Conservation (phyloP, 306 rosid genomes). For the Pterocarpus macrocarpus region DNA sequence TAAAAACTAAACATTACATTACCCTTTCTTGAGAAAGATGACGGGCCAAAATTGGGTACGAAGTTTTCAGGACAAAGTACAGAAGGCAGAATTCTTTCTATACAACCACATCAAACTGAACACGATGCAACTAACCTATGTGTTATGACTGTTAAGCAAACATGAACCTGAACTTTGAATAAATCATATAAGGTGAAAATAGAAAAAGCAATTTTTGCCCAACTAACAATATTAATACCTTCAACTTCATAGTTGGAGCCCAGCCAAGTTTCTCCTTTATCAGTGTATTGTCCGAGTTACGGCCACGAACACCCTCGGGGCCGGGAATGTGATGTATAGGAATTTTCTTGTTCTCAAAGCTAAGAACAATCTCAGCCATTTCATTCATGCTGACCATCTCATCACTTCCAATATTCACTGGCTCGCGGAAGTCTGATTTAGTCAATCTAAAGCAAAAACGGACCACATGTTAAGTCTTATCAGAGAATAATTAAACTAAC, state of each 20-base stretch:
- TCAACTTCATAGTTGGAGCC: slow-evolving; percentile 97
- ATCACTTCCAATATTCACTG: slow-evolving; percentile 98
- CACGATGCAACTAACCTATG: slow-evolving; percentile 10
- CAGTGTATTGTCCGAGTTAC: slow-evolving; percentile 95
- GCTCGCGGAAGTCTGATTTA: slow-evolving; percentile 96
- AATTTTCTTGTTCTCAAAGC: slow-evolving; percentile 85
- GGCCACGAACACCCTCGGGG: slow-evolving; percentile 99
- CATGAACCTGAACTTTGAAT: neutral
- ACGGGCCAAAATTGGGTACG: neutral
- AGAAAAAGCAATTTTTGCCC: slow-evolving; percentile 3
- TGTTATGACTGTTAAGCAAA: neutral
- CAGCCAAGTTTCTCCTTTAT: slow-evolving; percentile 99
- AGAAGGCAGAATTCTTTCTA: neutral
- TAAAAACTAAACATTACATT: slow-evolving; percentile 23
- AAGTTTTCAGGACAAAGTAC: neutral
- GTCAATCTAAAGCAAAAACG: slow-evolving; percentile 71
- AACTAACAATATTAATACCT: slow-evolving; percentile 60
- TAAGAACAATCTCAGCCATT: slow-evolving; percentile 94
- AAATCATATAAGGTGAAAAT: slow-evolving; percentile 16
- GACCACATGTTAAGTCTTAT: slow-evolving; percentile 27
- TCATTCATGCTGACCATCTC: slow-evolving; percentile 99
- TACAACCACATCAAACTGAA: slow-evolving; percentile 3
- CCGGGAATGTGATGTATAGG: slow-evolving; percentile 98
- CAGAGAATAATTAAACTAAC: slow-evolving; percentile 17
- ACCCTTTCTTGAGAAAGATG: neutral